Percentiles rank a stretch among this genome's conserved stretches.
Evolutionary conservation across 2,329 filamentous ascomycete genomes (phyloP).

Genomic region (Lizonia empirigonia): DNA sequence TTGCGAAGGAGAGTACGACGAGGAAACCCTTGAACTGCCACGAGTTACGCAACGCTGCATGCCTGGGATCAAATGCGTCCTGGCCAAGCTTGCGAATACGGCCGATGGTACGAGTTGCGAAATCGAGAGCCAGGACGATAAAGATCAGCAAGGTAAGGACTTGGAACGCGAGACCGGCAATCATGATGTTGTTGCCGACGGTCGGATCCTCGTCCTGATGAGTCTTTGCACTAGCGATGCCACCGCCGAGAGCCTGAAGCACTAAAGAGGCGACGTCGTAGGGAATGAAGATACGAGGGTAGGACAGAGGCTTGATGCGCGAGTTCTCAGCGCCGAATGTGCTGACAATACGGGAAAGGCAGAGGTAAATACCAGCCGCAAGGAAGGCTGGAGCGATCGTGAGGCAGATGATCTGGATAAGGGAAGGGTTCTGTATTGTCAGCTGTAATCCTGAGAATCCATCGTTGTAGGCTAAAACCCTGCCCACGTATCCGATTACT

Average conservation of each 20-base stretch:
- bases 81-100: constrained; percentile 30
- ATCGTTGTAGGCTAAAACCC: constrained; percentile 63
- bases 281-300: constrained; percentile 58
- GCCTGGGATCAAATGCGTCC: constrained; percentile 32
- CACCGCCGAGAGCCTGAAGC: constrained; percentile 53
- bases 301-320: constrained; percentile 52
- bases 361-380: constrained; percentile 70
- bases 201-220: constrained; percentile 40
- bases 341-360: constrained; percentile 54
- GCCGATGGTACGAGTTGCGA: constrained; percentile 38
- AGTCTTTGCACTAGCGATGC: constrained; percentile 47
- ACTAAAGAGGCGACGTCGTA: constrained; percentile 55
- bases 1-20: constrained; percentile 60
- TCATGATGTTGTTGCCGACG: constrained; percentile 53
- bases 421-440: constrained; percentile 58
- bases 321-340: constrained; percentile 50
- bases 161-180: constrained; percentile 53
- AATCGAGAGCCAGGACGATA: constrained; percentile 51
- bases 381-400: constrained; percentile 61
- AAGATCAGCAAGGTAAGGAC: constrained; percentile 53
- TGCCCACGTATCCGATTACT: constrained; percentile 66
- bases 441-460: constrained; percentile 54
- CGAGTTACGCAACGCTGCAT: constrained; percentile 39
- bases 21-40: constrained; percentile 61
- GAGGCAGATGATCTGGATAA: constrained; percentile 70